Conservation (phyloP, 2,329 filamentous ascomycete species). For the Diaporthe sp. region DNA sequence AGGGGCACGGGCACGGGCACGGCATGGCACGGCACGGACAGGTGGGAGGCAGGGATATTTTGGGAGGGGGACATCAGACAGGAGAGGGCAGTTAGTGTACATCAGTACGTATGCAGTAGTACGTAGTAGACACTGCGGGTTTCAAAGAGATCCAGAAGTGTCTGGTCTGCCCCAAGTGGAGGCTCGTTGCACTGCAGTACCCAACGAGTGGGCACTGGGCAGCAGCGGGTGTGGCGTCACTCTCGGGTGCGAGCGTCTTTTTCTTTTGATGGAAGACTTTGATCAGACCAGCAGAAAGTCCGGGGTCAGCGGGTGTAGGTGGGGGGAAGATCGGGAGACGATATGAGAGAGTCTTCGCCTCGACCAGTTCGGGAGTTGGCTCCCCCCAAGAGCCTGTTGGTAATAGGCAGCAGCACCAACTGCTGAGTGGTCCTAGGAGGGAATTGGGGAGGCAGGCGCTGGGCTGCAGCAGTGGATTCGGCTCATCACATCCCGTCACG, state of each 20-base stretch:
- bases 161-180: slow-evolving; percentile 13
- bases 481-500: background rate
- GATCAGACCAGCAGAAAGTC: background rate
- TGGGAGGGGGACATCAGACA: background rate
- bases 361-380: background rate
- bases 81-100: background rate
- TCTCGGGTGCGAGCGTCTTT: background rate
- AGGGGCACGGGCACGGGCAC: slow-evolving; percentile 10
- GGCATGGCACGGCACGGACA: background rate
- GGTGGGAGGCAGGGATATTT: slow-evolving; percentile 4
- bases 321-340: background rate
- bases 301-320: background rate
- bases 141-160: background rate
- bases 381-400: background rate
- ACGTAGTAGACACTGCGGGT: background rate
- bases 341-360: background rate
- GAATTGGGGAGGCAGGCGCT: background rate
- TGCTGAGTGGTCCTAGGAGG: background rate
- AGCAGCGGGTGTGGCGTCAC: slow-evolving; percentile 7
- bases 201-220: background rate
- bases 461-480: background rate
- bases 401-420: background rate
- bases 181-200: background rate
- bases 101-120: background rate
- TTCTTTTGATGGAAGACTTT: slow-evolving; percentile 3